Evolutionary conservation across 1,139 yeast genomes (phyloP), one percentile per base, ranked within the genome.

Genomic region (Candida sp.): DNA sequence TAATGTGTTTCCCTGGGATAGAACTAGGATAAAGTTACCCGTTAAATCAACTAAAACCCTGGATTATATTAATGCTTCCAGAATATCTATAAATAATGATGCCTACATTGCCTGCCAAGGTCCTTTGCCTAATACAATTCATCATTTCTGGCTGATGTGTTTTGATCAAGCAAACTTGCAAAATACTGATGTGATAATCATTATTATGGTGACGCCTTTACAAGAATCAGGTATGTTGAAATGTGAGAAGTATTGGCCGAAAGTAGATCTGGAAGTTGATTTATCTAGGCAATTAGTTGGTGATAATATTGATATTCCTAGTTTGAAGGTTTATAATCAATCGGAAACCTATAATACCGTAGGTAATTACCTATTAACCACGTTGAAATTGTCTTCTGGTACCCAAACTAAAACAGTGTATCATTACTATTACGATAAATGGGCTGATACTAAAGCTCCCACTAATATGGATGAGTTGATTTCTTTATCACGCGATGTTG

Each of bases 61-160:
- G 29, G 72, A 70, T 48, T 74, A 72, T 51, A 69, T 72, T 33
- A 74, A 74, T 51, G 79, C 79, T 4, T 71, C 77, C 12, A 57
- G 64, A 43, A 56, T 74, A 15, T 47, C 46, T 3, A 44, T 36
- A 8, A 36, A 22, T 5, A 42, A 43, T 1, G 49, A 49, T 32
- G 43, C 48, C 19, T 74, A 70, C 48, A 73, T 73, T 35, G 77
- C 77, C 1, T 54, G 69, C 27, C 79, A 74, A 49, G 79, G 97
- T 0, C 98, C 99, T 0, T 69, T 82, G 4, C 57, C 59, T 3
- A 45, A 56, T 9, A 90, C 97, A 0, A 67, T 72, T 43, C 73
- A 67, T 33, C 91, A 87, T 55, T 89, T 88, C 58, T 91, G 97
- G 99, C 82, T 84, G 45, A 89, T 89, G 96, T 81, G 87, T 34